Evolutionary conservation across 2,329 filamentous ascomycete species (phyloP), one percentile per base, ranked within the genome.

Genomic region (Nemania sp.): DNA sequence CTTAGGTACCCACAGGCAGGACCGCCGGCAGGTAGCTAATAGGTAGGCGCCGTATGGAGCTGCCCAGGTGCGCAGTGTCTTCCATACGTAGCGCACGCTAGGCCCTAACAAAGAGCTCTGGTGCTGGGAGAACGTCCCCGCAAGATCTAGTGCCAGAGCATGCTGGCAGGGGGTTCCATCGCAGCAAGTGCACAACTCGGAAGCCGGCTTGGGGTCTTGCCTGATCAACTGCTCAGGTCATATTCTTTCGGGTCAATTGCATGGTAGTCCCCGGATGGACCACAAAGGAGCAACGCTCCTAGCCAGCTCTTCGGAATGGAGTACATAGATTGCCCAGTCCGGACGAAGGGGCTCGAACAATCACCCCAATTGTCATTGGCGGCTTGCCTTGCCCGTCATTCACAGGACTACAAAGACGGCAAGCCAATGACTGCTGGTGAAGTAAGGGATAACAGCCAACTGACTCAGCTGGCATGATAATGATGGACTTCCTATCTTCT

Each of bases 251-350:
- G 28, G 30, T 9, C 42, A 45, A 28, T 15, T 17, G 15, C 45
- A 48, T 33, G 22, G 28, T 17, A 15, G 31, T 34, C 37, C 30
- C 37, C 30, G 31, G 36, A 26, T 8, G 26, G 20, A 30, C 34
- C 33, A 40, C 34, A 17, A 24, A 39, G 33, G 23, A 41, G 20
- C 11, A 17, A 43, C 43, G 26, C 43, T 37, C 50, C 45, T 44
- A 26, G n/a, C n/a, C n/a, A n/a, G n/a, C n/a, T n/a, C n/a, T n/a
- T n/a, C n/a, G n/a, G n/a, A n/a, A n/a, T n/a, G n/a, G n/a, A n/a
- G n/a, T n/a, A n/a, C n/a, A n/a, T n/a, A n/a, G n/a, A 43, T 46
- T 28, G 14, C 15, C 39, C 7, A 39, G 42, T 28, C 42, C 31
- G 5, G 41, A 22, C 26, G 19, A 5, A 41, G 11, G 19, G 37